These are phyloP conservation scores for Didymella segeticola DNA, from an alignment of 2,329 filamentous ascomycete genomes.

Conservation along the genomic window DNA sequence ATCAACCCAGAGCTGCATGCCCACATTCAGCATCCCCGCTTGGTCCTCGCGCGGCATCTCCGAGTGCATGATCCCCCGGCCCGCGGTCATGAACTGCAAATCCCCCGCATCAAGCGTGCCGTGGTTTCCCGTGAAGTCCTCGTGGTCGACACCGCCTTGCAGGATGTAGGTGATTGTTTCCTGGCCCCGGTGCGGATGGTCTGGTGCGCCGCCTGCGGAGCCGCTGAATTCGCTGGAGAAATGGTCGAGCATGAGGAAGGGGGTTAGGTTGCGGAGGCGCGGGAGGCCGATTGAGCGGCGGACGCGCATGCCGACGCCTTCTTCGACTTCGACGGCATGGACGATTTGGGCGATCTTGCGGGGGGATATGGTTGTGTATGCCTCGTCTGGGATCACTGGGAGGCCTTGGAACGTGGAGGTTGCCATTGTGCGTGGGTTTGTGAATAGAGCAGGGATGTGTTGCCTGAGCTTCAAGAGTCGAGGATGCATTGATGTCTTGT, in stretches of 20 bases:
- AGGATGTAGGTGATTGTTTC: constrained; percentile 89
- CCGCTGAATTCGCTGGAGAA: constrained; percentile 75
- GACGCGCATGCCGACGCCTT: constrained; percentile 85
- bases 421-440: no score
- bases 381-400: constrained; percentile 51
- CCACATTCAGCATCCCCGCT: constrained; percentile 77
- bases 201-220: constrained; percentile 72
- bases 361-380: constrained; percentile 52
- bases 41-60: constrained; percentile 85
- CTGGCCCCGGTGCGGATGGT: constrained; percentile 83
- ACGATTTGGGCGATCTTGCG: constrained; percentile 81
- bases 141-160: constrained; percentile 80
- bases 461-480: no score
- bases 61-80: constrained; percentile 88
- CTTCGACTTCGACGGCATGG: constrained; percentile 79
- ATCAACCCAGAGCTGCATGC: constrained; percentile 94
- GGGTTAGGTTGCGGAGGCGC: constrained; percentile 80
- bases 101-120: constrained; percentile 86
- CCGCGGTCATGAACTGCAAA: constrained; percentile 96
- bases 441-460: no score
- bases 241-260: constrained; percentile 92
- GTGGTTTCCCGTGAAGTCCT: constrained; percentile 84
- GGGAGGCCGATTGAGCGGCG: constrained; percentile 85
- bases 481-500: no score
- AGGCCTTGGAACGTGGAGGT: constrained; percentile 52